Base-by-base conservation (phyloP, 495 filamentous ascomycete species). In the Aspergillus saccharolyticus region DNA sequence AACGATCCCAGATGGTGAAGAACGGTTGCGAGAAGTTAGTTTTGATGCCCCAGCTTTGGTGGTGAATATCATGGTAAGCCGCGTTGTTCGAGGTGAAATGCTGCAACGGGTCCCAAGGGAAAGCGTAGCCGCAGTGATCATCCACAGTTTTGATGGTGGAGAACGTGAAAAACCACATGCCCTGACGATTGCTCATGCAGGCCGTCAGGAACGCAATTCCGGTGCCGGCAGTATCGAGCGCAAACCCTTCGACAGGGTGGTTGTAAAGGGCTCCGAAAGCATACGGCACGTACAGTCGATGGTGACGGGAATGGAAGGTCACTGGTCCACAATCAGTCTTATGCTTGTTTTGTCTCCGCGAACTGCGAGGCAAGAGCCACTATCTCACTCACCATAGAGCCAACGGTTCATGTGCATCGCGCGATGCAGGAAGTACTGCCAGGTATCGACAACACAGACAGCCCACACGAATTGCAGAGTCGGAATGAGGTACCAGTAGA, bases 21-120 rank as follows among this genome's bases (percentile, higher is more conserved):
- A 80, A 80, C 16, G 77, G 78, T 53, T 80, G 78, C 0, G 78
- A 79, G 61, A 79, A 80, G 57, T 80, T 80, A 42, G 69, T 79
- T 63, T 80, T 97, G 77, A 98, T 96, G 48, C 94, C 94, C 94
- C 93, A 98, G 75, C 89, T 96, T 75, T 98, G 94, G 73, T 98
- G 94, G 70, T 98, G 94, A 52, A 98, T 89, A 69, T 98, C 94
- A 70, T 98, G 94, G 72, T 96, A 98, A 19, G 83, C 86, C 18
- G 94, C 89, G 62, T 97, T 96, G 77, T 98, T 96, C 65, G 88
- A 86, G 39, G 89, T 95, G 28, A 96, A 74, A 65, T 85, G 85
- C 78, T 97, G 92, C 59, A 97, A 78, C 18, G 94, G 94, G 70
- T 98, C 93, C 84, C 87, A 97, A 6, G 94, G 94, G 51, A 98